phyloP scores from a whole-genome alignment of 2,329 filamentous ascomycete species.

The Arthroderma uncinatum region DNA sequence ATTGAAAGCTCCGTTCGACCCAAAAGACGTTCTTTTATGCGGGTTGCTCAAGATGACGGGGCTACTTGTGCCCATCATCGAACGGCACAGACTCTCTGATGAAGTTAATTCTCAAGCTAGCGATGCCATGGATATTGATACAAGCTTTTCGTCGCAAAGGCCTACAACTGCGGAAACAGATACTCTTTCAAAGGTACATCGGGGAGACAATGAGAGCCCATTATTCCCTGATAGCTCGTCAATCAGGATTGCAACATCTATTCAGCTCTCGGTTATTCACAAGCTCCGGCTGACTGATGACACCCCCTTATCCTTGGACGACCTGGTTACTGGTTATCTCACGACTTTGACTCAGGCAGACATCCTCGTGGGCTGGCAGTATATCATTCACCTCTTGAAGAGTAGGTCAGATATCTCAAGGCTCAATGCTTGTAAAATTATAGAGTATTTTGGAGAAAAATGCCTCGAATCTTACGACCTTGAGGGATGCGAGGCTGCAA shows the following conservation, averaged over 20 bases:
- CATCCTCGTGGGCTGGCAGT: slow-evolving; percentile 26
- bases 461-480: slow-evolving; percentile 48
- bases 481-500: slow-evolving; percentile 62
- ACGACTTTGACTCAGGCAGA: slow-evolving; percentile 28
- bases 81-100: slow-evolving; percentile 18
- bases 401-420: slow-evolving; percentile 19
- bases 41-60: slow-evolving; percentile 21
- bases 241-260: slow-evolving; percentile 29
- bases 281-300: slow-evolving; percentile 13
- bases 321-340: slow-evolving; percentile 27
- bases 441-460: slow-evolving; percentile 39
- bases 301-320: neutral
- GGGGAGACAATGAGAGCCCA: slow-evolving; percentile 20
- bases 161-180: slow-evolving; percentile 19
- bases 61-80: slow-evolving; percentile 24
- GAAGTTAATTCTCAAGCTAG: neutral
- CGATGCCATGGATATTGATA: slow-evolving; percentile 37
- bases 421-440: slow-evolving; percentile 33
- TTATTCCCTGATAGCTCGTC: slow-evolving; percentile 25
- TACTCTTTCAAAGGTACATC: slow-evolving; percentile 22
- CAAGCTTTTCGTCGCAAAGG: slow-evolving; percentile 22
- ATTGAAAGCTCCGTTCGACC: slow-evolving; percentile 14
- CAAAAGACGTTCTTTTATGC: slow-evolving; percentile 16
- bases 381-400: slow-evolving; percentile 23
- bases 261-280: slow-evolving; percentile 26